phyloP scores from a whole-genome alignment of 2,329 filamentous ascomycete genomes.

The Aspergillus vadensis region DNA sequence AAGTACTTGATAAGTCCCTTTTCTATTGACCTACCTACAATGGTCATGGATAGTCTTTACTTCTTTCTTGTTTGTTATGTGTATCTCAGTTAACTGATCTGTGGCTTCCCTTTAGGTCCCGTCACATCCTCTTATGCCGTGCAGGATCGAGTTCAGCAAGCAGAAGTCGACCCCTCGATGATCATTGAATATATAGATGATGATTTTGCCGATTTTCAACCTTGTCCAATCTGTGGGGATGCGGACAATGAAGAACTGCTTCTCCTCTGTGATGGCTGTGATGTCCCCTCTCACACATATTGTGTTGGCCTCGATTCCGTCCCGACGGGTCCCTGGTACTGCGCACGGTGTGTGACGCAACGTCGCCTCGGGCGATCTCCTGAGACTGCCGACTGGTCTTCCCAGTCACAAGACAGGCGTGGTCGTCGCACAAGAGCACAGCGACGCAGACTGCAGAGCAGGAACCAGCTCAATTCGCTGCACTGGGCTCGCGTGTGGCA shows the following conservation, averaged over 20 bases:
- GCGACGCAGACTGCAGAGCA: slow-evolving; percentile 44
- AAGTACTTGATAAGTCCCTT: slow-evolving; percentile 42
- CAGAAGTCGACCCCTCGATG: slow-evolving; percentile 76
- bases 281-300: slow-evolving; percentile 86
- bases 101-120: slow-evolving; percentile 45
- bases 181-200: slow-evolving; percentile 69
- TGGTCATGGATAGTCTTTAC: slow-evolving; percentile 10
- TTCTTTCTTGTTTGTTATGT: slow-evolving; percentile 4
- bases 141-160: slow-evolving; percentile 66
- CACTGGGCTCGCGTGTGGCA: slow-evolving; percentile 83
- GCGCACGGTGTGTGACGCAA: slow-evolving; percentile 71
- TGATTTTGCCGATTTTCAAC: slow-evolving; percentile 62
- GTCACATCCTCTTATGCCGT: slow-evolving; percentile 61
- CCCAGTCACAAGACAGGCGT: slow-evolving; percentile 47
- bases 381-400: slow-evolving; percentile 34
- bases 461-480: slow-evolving; percentile 50
- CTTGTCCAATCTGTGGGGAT: slow-evolving; percentile 82
- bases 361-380: slow-evolving; percentile 43
- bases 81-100: not conserved
- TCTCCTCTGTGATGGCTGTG: slow-evolving; percentile 88
- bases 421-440: slow-evolving; percentile 51
- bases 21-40: not conserved
- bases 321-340: slow-evolving; percentile 83
- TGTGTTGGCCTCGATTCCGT: slow-evolving; percentile 81
- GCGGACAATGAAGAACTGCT: slow-evolving; percentile 80